A percentile compares a stretch with the other conserved stretches of the same genome.
phyloP scores from a whole-genome alignment of 768 basidiomycete species.

The Tulasnella sp. region DNA sequence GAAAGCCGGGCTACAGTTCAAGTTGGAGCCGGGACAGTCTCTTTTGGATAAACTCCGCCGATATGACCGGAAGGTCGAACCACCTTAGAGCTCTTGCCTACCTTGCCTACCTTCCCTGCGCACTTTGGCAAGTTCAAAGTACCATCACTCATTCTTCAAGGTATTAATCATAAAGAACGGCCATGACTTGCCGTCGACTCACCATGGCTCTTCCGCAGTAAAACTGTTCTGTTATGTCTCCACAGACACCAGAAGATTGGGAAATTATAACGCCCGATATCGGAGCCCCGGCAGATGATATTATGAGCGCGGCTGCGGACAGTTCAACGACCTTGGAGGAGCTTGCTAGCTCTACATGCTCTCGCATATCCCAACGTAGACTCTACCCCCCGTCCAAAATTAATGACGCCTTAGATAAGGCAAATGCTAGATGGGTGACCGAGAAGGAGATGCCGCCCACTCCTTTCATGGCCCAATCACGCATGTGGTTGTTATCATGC shows the following conservation, averaged over 20 bases:
- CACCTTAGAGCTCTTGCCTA: too few relatives aligned
- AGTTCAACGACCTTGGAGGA: neutral
- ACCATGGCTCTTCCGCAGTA: too few relatives aligned
- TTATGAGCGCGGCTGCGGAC: neutral
- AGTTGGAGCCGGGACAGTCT: too few relatives aligned
- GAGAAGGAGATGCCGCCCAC: neutral
- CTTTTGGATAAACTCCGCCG: neutral
- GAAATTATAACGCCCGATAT: neutral
- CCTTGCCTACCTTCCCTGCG: too few relatives aligned
- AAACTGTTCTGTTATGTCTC: neutral
- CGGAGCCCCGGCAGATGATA: neutral
- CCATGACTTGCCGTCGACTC: too few relatives aligned
- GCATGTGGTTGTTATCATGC: neutral
- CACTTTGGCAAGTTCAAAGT: too few relatives aligned
- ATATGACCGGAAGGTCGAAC: neutral
- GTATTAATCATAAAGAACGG: too few relatives aligned
- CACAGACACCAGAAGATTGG: neutral
- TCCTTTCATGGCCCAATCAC: neutral
- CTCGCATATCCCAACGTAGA: neutral
- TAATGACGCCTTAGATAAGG: neutral
- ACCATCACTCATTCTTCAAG: neutral
- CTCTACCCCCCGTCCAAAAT: too few relatives aligned
- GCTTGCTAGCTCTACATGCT: neutral
- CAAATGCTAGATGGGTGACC: neutral
- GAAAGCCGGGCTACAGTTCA: too few relatives aligned